Evolutionary conservation across 1,284 basidiomycete species (phyloP).

Genomic region (Apiotrichum domesticum): DNA sequence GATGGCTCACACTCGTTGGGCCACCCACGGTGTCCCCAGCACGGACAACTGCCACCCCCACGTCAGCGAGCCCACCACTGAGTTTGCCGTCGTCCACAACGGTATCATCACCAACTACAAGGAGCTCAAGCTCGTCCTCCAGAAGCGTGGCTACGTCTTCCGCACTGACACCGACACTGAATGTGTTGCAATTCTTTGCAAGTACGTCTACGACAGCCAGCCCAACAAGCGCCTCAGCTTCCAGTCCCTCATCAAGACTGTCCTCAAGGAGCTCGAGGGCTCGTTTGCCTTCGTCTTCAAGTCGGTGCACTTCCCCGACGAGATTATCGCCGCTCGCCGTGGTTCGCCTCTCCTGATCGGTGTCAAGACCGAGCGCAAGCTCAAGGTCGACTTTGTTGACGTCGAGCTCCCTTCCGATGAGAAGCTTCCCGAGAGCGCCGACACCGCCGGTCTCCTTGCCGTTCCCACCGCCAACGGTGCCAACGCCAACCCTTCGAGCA

Average conservation of each 20-base stretch:
- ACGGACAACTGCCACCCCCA: slow-evolving; percentile 93
- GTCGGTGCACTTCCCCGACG: slow-evolving; percentile 90
- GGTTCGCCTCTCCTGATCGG: slow-evolving; percentile 95
- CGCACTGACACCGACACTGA: slow-evolving; percentile 98
- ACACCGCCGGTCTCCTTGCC: slow-evolving; percentile 57
- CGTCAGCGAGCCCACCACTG: slow-evolving; percentile 67
- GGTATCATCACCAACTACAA: slow-evolving; percentile 95
- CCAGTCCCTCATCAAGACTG: slow-evolving; percentile 87
- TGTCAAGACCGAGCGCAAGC: slow-evolving; percentile 99
- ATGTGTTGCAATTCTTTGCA: slow-evolving; percentile 89
- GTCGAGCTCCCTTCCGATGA: slow-evolving; percentile 83
- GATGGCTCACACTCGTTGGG: slow-evolving; percentile 99
- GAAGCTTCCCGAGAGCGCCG: slow-evolving; percentile 26
- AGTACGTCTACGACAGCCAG: slow-evolving; percentile 95
- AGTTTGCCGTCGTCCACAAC: slow-evolving; percentile 96
- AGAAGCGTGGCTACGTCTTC: slow-evolving; percentile 93
- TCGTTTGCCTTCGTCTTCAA: slow-evolving; percentile 99
- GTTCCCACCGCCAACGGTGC: slow-evolving; percentile 57
- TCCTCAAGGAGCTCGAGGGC: slow-evolving; percentile 96
- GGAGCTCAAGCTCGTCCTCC: slow-evolving; percentile 86
- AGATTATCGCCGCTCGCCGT: slow-evolving; percentile 90
- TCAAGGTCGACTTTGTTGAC: slow-evolving; percentile 99
- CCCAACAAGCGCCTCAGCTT: slow-evolving; percentile 83
- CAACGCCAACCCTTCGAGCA: slow-evolving; percentile 57
- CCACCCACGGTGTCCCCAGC: slow-evolving; percentile 92